A percentile compares a stretch with the other conserved stretches of the same genome.
Evolutionary conservation across 345 rosid genomes (phyloP).

Genomic region (Murraya paniculata): DNA sequence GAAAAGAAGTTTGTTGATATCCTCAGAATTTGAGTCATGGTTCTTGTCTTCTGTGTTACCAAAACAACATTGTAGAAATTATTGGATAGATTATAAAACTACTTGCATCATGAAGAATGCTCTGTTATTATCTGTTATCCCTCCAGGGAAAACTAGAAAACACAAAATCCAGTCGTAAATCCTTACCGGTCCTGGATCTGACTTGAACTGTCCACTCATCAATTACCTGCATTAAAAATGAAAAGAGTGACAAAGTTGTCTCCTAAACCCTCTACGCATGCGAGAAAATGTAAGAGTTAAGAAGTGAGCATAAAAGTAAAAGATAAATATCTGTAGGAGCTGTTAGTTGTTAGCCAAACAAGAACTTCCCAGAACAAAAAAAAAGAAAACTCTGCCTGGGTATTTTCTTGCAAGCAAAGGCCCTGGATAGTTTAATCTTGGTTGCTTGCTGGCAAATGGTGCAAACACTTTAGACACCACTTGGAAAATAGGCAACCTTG

Average conservation of each 20-base stretch:
- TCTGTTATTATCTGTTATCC: neutral
- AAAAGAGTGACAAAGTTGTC: constrained; percentile 7
- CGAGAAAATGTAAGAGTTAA: neutral
- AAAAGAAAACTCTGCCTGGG: constrained; percentile 5
- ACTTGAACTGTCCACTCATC: constrained; percentile 89
- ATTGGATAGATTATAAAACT: neutral
- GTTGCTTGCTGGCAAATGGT: constrained; percentile 62
- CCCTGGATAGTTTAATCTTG: constrained; percentile 26
- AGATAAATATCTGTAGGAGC: constrained; percentile 15
- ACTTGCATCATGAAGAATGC: neutral
- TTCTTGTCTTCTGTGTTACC: constrained; percentile 47
- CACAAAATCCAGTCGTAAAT: neutral
- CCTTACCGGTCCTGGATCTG: constrained; percentile 62
- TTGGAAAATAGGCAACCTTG: constrained; percentile 53
- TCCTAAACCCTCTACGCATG: neutral
- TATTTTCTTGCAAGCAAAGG: constrained; percentile 13
- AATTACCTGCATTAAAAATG: constrained; percentile 46
- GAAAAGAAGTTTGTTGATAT: constrained; percentile 74
- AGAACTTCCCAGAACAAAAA: constrained; percentile 19
- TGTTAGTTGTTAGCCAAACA: neutral
- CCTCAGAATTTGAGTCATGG: constrained; percentile 50
- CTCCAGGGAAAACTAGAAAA: neutral
- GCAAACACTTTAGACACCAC: constrained; percentile 35
- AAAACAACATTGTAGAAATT: constrained; percentile 5
- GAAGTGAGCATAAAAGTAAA: neutral